Percentiles rank a stretch among this genome's conserved stretches.
Conservation (phyloP, 805 yeast species). For the Spencermartinsiella europaea region DNA sequence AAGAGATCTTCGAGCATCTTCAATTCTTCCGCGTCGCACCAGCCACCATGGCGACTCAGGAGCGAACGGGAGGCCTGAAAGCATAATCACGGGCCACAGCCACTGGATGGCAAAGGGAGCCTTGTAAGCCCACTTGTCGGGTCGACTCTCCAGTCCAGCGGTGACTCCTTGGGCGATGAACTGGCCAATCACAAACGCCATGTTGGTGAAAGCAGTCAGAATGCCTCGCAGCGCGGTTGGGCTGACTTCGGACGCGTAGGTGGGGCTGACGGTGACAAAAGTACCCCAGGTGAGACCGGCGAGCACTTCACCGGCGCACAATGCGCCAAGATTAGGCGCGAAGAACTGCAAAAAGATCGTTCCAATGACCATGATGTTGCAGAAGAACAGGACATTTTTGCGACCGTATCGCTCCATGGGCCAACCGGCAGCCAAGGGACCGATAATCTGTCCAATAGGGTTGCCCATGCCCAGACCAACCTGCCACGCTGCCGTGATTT, state of each 20-base stretch:
- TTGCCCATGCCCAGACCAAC: slow-evolving; percentile 26
- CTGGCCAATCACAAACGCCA: slow-evolving; percentile 58
- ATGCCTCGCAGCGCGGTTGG: slow-evolving; percentile 48
- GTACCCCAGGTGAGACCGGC: slow-evolving; percentile 49
- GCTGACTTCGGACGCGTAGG: slow-evolving; percentile 56
- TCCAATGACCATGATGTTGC: slow-evolving; percentile 34
- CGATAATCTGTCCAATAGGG: slow-evolving; percentile 42
- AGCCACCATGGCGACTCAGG: slow-evolving; percentile 57
- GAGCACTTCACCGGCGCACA: slow-evolving; percentile 37
- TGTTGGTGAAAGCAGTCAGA: slow-evolving; percentile 48
- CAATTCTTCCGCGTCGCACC: slow-evolving; percentile 37
- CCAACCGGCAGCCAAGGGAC: slow-evolving; percentile 42
- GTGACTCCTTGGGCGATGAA: slow-evolving; percentile 51
- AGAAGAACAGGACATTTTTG: slow-evolving; percentile 37
- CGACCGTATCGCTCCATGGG: slow-evolving; percentile 45
- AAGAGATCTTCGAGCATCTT: slow-evolving; percentile 41
- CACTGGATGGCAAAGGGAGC: slow-evolving; percentile 58
- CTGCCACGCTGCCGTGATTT: slow-evolving; percentile 28
- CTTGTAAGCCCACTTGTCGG: slow-evolving; percentile 40
- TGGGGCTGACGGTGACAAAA: slow-evolving; percentile 47
- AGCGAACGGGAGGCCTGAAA: slow-evolving; percentile 41
- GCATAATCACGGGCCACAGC: slow-evolving; percentile 51
- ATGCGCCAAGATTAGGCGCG: slow-evolving; percentile 36
- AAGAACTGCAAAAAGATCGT: slow-evolving; percentile 49
- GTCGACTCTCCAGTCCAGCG: slow-evolving; percentile 31